Evolutionary conservation across 2,329 filamentous ascomycete genomes (phyloP).

Genomic region (Sarocladium kiliense): DNA sequence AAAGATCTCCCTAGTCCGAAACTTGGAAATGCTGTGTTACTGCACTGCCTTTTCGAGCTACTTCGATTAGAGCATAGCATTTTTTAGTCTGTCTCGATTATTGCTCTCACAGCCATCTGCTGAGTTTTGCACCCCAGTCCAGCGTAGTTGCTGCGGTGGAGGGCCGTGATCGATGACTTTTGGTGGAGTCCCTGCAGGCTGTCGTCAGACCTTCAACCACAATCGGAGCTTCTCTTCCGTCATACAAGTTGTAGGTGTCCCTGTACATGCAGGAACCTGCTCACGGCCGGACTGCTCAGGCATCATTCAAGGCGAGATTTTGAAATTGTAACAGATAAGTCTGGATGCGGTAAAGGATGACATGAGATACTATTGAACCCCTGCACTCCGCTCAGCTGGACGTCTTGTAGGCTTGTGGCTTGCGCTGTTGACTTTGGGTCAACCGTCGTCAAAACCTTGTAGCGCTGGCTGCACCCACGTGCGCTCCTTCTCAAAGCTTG

Average conservation of each 20-base stretch:
- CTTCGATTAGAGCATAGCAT: background rate
- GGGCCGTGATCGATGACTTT: background rate
- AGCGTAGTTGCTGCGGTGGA: too few species aligned
- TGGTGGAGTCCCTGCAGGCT: slow-evolving; percentile 3
- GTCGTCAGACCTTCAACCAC: background rate
- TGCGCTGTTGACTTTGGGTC: background rate
- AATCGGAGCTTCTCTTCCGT: slow-evolving; percentile 4
- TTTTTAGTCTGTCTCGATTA: background rate
- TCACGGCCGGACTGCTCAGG: too few species aligned
- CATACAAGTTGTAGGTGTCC: background rate
- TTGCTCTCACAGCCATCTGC: too few species aligned
- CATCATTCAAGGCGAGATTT: too few species aligned
- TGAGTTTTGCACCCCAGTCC: too few species aligned
- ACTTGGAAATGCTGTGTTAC: background rate
- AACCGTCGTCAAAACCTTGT: background rate
- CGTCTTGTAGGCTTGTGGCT: too few species aligned
- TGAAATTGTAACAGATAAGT: too few species aligned
- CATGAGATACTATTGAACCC: too few species aligned
- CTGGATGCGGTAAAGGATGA: background rate
- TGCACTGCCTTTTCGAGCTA: background rate
- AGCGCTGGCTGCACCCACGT: background rate
- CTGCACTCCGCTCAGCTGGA: too few species aligned
- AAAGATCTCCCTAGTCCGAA: background rate
- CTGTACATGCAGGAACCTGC: too few species aligned
- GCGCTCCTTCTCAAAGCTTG: background rate